Percentiles rank a stretch among this genome's conserved stretches.
phyloP scores from a whole-genome alignment of 768 basidiomycete species.

The Pholiota microspora region DNA sequence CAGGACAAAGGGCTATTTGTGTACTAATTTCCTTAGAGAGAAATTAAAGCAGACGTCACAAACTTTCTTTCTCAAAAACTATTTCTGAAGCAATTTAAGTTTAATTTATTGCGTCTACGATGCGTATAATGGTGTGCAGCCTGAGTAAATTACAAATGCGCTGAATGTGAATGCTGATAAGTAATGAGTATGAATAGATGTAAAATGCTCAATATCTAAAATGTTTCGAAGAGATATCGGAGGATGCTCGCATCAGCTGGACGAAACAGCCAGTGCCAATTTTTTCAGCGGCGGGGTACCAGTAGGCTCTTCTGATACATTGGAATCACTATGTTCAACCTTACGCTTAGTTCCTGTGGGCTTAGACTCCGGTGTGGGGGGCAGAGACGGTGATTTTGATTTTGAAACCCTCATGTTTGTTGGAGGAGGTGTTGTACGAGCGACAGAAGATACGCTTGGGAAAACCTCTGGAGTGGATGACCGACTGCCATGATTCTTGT shows the following conservation, averaged over 20 bases:
- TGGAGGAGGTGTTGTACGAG: conserved; percentile 37
- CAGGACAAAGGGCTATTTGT: neutral
- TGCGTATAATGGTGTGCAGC: conserved; percentile 5
- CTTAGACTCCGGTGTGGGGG: conserved; percentile 53
- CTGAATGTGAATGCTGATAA: neutral
- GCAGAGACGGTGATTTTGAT: conserved; percentile 41
- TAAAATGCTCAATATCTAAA: neutral
- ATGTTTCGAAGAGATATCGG: conserved; percentile 5
- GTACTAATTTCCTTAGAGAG: neutral
- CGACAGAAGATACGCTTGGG: conserved; percentile 23
- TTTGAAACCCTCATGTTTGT: conserved; percentile 28
- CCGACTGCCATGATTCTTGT: conserved; percentile 60
- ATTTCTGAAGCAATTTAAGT: conserved; percentile 4
- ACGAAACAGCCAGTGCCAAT: conserved; percentile 43
- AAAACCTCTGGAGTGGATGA: conserved; percentile 73
- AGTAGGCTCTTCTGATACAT: conserved; percentile 36
- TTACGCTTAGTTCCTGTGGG: conserved; percentile 73
- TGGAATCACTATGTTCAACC: conserved; percentile 49
- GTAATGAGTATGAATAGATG: neutral
- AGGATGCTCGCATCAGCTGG: conserved; percentile 16
- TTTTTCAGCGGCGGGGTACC: conserved; percentile 71
- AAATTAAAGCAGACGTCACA: neutral
- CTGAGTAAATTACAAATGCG: conserved; percentile 14
- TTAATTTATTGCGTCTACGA: conserved; percentile 16
- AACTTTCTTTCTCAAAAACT: no score